Evolutionary conservation across 345 rosid genomes (phyloP).

Genomic region (Populus simonii): DNA sequence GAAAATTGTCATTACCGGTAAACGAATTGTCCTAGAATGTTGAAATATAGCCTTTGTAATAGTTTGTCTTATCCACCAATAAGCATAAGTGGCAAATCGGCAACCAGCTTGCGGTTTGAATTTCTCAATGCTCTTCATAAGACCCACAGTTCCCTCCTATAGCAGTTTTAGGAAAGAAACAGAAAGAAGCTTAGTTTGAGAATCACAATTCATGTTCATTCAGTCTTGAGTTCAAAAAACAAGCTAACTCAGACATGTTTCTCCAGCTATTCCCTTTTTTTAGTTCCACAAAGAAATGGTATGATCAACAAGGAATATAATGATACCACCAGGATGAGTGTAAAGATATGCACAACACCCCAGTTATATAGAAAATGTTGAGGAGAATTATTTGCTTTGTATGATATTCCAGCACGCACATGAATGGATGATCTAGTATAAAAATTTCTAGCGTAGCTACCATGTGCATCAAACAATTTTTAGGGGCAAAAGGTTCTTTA

Average conservation of each 20-base stretch:
- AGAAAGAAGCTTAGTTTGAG: background rate
- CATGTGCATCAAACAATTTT: background rate
- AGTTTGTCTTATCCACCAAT: conserved; percentile 88
- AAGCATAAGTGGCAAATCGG: conserved; percentile 80
- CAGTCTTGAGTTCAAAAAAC: background rate
- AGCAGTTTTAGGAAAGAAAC: conserved; percentile 16
- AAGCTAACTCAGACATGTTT: background rate
- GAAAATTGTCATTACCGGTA: conserved; percentile 57
- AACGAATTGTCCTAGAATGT: conserved; percentile 72
- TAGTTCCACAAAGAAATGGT: background rate
- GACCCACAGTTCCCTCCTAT: conserved; percentile 88
- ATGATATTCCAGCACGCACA: background rate
- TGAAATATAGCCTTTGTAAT: conserved; percentile 72
- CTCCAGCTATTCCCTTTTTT: background rate
- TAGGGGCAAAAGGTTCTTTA: background rate
- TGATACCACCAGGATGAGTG: background rate
- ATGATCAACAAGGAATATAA: background rate
- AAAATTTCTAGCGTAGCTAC: background rate
- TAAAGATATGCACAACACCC: background rate
- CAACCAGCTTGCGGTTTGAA: conserved; percentile 83
- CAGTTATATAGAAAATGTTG: background rate
- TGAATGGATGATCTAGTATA: background rate
- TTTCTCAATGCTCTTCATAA: conserved; percentile 80
- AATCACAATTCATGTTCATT: background rate
- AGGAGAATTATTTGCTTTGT: background rate